These are phyloP conservation scores for Clonostachys rhizophaga DNA, from an alignment of 2,329 filamentous ascomycete species.

Conservation along the genomic window DNA sequence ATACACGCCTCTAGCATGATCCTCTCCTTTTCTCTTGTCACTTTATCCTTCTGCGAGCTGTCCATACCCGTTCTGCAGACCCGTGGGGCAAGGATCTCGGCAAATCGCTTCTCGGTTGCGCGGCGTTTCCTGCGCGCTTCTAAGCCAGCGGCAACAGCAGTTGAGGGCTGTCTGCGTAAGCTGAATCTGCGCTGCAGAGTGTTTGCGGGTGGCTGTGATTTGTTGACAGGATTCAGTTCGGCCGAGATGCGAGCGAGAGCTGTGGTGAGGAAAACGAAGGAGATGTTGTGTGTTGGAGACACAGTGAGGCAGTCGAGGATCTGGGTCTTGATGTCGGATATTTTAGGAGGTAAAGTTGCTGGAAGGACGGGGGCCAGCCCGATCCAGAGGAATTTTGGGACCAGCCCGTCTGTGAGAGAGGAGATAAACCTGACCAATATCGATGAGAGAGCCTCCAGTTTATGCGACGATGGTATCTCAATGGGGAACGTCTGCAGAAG, in stretches of 20 bases:
- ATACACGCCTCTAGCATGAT: conserved; percentile 4
- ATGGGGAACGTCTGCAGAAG: conserved; percentile 58
- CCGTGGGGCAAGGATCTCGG: conserved; percentile 3
- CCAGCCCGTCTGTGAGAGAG: conserved; percentile 73
- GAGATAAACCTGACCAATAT: conserved; percentile 70
- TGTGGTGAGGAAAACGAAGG: conserved; percentile 81
- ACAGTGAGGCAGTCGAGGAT: conserved; percentile 71
- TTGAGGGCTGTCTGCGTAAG: conserved; percentile 38
- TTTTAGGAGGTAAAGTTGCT: conserved; percentile 10
- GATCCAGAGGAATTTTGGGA: conserved; percentile 67
- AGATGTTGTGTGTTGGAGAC: conserved; percentile 77
- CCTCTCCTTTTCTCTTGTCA: conserved; percentile 2
- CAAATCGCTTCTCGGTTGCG: conserved; percentile 5
- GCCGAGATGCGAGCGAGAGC: conserved; percentile 57
- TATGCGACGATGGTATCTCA: conserved; percentile 58
- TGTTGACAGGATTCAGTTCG: conserved; percentile 34
- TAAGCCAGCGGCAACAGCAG: conserved; percentile 3
- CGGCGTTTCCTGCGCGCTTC: conserved; percentile 1
- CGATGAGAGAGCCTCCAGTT: conserved; percentile 71
- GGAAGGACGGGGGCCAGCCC: conserved; percentile 52
- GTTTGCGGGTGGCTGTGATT: conserved; percentile 19
- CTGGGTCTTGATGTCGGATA: conserved; percentile 37
- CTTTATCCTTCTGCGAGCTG: conserved; percentile 2
- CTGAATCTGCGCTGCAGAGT: too few relatives aligned
- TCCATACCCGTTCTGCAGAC: conserved; percentile 2